Conservation (phyloP, 768 basidiomycete species). For the Lyophyllum atratum region DNA sequence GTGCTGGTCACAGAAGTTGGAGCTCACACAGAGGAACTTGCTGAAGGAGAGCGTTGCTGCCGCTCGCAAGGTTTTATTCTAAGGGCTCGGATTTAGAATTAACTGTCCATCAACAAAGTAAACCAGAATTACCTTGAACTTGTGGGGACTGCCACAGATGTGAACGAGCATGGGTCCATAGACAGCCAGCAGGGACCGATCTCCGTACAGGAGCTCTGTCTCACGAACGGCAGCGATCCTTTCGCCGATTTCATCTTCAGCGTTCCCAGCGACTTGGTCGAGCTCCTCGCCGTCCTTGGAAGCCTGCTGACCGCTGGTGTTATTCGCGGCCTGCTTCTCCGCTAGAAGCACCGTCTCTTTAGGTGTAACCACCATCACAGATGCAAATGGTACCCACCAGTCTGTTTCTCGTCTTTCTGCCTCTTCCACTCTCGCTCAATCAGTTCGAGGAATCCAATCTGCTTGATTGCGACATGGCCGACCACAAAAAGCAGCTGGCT, state of each 20-base stretch:
- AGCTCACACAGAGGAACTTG: conserved; percentile 96
- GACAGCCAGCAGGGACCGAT: conserved; percentile 75
- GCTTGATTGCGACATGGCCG: conserved; percentile 96
- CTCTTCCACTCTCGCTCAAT: conserved; percentile 97
- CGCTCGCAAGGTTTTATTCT: conserved; percentile 87
- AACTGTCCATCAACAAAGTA: neutral
- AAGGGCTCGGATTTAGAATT: conserved; percentile 3
- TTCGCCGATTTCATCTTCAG: conserved; percentile 98
- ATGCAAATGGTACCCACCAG: conserved; percentile 50
- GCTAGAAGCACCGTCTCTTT: conserved; percentile 32
- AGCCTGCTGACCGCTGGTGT: conserved; percentile 30
- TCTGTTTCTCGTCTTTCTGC: conserved; percentile 86
- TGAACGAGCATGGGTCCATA: conserved; percentile 92
- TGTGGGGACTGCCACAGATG: conserved; percentile 87
- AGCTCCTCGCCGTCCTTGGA: conserved; percentile 82
- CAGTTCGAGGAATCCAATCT: conserved; percentile 93
- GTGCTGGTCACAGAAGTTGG: conserved; percentile 90
- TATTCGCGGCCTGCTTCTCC: conserved; percentile 56
- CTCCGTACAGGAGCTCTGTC: conserved; percentile 83
- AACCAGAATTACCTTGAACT: conserved; percentile 71
- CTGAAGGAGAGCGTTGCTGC: conserved; percentile 88
- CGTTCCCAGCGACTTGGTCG: conserved; percentile 96
- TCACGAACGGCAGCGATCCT: conserved; percentile 84
- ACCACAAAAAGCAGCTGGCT: conserved; percentile 95
- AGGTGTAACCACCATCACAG: neutral